Conservation (phyloP, 2,329 filamentous ascomycete genomes). For the Huntiella omanensis region DNA sequence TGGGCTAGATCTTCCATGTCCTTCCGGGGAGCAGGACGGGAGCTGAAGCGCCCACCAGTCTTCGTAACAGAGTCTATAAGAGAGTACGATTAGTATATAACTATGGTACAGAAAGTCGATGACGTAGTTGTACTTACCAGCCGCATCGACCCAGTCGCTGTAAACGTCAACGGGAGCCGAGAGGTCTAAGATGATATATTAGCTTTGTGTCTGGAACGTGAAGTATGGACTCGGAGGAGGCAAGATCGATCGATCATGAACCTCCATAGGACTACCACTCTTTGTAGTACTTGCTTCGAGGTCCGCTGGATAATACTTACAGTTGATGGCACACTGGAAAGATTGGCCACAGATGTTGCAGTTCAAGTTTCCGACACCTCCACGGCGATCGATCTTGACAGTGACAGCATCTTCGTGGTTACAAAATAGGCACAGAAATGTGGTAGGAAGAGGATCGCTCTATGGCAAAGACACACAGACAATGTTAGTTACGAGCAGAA, state of each 20-base stretch:
- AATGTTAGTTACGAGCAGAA: not conserved
- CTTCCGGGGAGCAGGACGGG: constrained; percentile 7
- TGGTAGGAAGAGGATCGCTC: constrained; percentile 55
- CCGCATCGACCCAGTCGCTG: constrained; percentile 91
- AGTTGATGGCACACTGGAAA: constrained; percentile 86
- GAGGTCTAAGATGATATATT: constrained; percentile 39
- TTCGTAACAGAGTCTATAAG: constrained; percentile 9
- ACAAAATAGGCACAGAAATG: constrained; percentile 96
- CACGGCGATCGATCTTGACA: constrained; percentile 87
- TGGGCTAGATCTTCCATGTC: constrained; percentile 7
- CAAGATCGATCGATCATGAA: not conserved
- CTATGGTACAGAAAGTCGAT: not conserved
- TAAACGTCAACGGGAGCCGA: constrained; percentile 90
- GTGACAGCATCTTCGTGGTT: constrained; percentile 88
- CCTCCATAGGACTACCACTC: not conserved
- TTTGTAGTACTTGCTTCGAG: not conserved
- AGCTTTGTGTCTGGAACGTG: not conserved
- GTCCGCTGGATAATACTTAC: constrained; percentile 28
- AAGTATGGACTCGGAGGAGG: not conserved
- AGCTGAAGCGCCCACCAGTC: constrained; percentile 7
- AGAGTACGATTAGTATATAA: not conserved
- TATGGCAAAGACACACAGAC: constrained; percentile 16
- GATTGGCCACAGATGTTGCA: constrained; percentile 90
- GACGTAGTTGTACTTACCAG: constrained; percentile 24
- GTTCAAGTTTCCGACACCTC: constrained; percentile 62